phyloP scores from a whole-genome alignment of 2,329 filamentous ascomycete species.

The Leptographium radiaticola region DNA sequence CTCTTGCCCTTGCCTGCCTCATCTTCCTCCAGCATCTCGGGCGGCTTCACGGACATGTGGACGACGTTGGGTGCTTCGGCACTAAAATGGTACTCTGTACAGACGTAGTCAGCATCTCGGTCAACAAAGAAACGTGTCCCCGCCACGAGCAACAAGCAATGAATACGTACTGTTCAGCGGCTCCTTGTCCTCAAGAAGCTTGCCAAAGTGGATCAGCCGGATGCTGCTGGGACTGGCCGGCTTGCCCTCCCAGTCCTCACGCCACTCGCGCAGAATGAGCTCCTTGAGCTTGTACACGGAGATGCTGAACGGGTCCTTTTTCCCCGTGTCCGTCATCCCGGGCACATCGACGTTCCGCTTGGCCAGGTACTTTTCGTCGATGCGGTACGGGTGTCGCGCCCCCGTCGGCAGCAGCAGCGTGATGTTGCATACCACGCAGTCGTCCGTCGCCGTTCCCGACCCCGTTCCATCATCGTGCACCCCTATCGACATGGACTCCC shows the following conservation, averaged over 20 bases:
- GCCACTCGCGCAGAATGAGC: conserved; percentile 85
- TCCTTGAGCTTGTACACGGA: conserved; percentile 92
- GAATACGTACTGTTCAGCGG: conserved; percentile 60
- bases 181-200: conserved; percentile 79
- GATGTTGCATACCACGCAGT: conserved; percentile 49
- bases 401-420: conserved; percentile 73
- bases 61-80: conserved; percentile 67
- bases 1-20: conserved; percentile 56
- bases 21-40: conserved; percentile 71
- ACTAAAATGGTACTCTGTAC: conserved; percentile 64
- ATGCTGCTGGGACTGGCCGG: conserved; percentile 82
- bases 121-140: no score
- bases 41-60: conserved; percentile 87
- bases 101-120: background rate
- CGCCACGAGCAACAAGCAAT: no score
- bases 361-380: conserved; percentile 73
- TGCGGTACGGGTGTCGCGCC: conserved; percentile 75
- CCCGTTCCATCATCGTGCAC: background rate
- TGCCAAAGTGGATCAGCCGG: conserved; percentile 82
- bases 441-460: conserved; percentile 11
- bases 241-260: conserved; percentile 78
- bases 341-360: conserved; percentile 70
- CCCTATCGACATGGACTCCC: conserved; percentile 9
- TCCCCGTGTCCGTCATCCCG: conserved; percentile 43
- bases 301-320: conserved; percentile 71